Evolutionary conservation across 805 yeast genomes (phyloP).

Genomic region (Metschnikowia kofuensis): DNA sequence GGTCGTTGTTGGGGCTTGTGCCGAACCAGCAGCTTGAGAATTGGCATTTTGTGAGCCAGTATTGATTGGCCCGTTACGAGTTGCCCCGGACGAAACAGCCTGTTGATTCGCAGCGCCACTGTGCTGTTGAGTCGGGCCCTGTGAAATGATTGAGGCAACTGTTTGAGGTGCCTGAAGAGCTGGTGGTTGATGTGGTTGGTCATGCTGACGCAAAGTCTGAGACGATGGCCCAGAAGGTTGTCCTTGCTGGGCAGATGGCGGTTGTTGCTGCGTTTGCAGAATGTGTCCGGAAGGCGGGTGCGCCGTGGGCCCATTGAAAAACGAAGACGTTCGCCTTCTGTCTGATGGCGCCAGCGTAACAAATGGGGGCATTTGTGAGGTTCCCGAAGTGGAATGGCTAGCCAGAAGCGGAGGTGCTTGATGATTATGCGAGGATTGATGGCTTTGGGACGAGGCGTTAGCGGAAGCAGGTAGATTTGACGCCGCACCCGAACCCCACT

Average conservation of each 20-base stretch:
- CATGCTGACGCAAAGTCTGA: conserved; percentile 7
- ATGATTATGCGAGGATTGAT: conserved; percentile 2
- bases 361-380: conserved; percentile 1
- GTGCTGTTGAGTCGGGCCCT: conserved; percentile 15
- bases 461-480: background rate
- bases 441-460: conserved; percentile 6
- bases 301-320: conserved; percentile 36
- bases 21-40: conserved; percentile 7
- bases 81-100: conserved; percentile 1
- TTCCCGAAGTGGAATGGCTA: conserved; percentile 3
- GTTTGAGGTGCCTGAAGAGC: conserved; percentile 10
- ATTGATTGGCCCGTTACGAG: conserved; percentile 11
- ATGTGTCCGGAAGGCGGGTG: conserved; percentile 5
- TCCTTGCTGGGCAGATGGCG: conserved; percentile 1
- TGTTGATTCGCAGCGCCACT: conserved; percentile 6
- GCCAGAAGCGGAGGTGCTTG: background rate
- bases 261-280: conserved; percentile 5
- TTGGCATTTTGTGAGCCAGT: conserved; percentile 1
- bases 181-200: background rate
- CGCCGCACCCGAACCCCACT: conserved; percentile 14
- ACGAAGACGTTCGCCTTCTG: conserved; percentile 52
- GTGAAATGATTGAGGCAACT: conserved; percentile 16
- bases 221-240: background rate
- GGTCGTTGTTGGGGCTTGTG: conserved; percentile 8
- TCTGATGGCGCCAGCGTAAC: conserved; percentile 19